Percentiles rank a stretch among this genome's conserved stretches.
Conservation (phyloP, 2,329 filamentous ascomycete genomes). For the Aspergillus carbonarius region DNA sequence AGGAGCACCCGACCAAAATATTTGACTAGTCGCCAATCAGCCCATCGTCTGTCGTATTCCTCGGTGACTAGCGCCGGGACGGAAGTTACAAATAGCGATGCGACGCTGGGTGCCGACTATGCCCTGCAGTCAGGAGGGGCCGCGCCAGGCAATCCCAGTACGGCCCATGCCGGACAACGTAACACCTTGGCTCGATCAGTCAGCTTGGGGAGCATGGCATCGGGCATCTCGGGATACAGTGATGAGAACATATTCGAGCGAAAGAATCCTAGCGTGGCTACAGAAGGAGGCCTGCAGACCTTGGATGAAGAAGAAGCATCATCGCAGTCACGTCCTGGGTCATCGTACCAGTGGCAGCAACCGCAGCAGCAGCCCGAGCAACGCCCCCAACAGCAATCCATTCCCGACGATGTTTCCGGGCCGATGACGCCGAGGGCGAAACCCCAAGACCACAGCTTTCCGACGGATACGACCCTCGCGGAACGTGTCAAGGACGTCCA, state of each 20-base stretch:
- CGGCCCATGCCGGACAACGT: constrained; percentile 28
- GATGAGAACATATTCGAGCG: constrained; percentile 48
- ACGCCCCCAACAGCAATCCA: constrained; percentile 29
- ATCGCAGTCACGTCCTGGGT: constrained; percentile 37
- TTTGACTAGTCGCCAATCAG: constrained; percentile 55
- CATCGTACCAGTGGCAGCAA: constrained; percentile 23
- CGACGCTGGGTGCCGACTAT: constrained; percentile 74
- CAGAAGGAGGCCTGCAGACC: constrained; percentile 53
- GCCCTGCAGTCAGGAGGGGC: constrained; percentile 80
- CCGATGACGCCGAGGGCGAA: constrained; percentile 71
- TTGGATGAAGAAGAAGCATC: constrained; percentile 59
- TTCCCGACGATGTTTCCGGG: constrained; percentile 43
- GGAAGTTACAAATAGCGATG: constrained; percentile 67
- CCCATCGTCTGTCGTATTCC: constrained; percentile 59
- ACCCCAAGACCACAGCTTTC: constrained; percentile 58
- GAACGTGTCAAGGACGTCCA: constrained; percentile 87
- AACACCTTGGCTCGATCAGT: constrained; percentile 68
- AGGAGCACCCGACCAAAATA: constrained; percentile 54
- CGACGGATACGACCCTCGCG: constrained; percentile 84
- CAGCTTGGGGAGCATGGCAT: constrained; percentile 87
- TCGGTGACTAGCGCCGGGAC: constrained; percentile 56
- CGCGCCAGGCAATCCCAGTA: constrained; percentile 48
- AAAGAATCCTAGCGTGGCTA: constrained; percentile 40
- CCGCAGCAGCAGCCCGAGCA: constrained; percentile 16
- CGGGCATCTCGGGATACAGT: constrained; percentile 62